Conservation (phyloP, 345 rosid species). For the Citrus glauca region DNA sequence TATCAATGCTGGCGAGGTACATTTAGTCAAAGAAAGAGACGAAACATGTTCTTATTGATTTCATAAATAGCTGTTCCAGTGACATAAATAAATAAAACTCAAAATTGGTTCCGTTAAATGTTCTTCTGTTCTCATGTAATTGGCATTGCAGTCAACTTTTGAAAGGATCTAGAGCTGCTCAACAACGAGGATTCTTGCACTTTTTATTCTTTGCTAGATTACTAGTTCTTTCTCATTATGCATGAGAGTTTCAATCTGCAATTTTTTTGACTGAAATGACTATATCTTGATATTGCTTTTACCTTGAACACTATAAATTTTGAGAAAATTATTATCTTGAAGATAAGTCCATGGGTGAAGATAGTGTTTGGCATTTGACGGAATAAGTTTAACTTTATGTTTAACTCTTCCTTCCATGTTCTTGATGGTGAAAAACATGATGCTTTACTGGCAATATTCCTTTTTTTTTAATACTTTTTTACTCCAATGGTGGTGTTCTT, state of each 20-base stretch:
- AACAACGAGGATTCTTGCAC: not conserved
- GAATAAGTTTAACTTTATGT: not conserved
- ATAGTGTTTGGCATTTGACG: not conserved
- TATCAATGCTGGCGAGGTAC: conserved; percentile 82
- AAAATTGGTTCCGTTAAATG: not conserved
- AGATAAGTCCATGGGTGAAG: not conserved
- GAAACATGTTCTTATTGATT: not conserved
- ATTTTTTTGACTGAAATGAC: not conserved
- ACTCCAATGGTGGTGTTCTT: conserved; percentile 8
- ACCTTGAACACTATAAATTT: not conserved
- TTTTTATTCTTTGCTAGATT: not conserved
- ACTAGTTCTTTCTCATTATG: not conserved
- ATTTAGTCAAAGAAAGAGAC: not conserved
- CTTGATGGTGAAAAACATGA: not conserved
- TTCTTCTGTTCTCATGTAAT: not conserved
- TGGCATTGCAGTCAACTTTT: not conserved
- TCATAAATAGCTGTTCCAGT: not conserved
- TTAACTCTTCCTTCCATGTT: not conserved
- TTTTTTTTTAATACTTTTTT: not conserved
- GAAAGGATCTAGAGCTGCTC: not conserved
- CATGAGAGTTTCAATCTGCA: not conserved
- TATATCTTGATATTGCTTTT: not conserved
- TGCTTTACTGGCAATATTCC: not conserved
- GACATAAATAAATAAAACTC: not conserved
- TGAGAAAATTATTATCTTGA: not conserved